A percentile compares a stretch with the other conserved stretches of the same genome.
Conservation (phyloP, 257 asterid species). For the Solanum pennellii region DNA sequence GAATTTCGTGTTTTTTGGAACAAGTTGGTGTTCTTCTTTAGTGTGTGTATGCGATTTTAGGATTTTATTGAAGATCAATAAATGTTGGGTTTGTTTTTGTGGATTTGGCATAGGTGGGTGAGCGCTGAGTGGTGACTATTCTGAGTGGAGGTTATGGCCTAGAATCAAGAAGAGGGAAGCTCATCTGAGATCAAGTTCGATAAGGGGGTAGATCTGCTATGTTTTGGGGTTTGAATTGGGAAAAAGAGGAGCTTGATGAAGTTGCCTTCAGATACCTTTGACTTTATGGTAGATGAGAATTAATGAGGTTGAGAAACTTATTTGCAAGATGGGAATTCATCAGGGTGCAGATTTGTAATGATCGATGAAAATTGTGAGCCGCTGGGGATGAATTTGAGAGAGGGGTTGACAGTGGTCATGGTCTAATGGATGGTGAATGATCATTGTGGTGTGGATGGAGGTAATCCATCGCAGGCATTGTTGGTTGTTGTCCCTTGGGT, state of each 20-base stretch:
- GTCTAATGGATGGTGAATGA: slow-evolving; percentile 7
- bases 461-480: slow-evolving; percentile 23
- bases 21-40: neutral
- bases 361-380: neutral
- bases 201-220: slow-evolving; percentile 5
- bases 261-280: slow-evolving; percentile 61
- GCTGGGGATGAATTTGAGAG: neutral
- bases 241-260: slow-evolving; percentile 6
- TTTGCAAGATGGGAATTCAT: slow-evolving; percentile 14
- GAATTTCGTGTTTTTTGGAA: neutral
- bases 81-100: neutral
- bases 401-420: slow-evolving; percentile 7
- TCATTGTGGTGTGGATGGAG: slow-evolving; percentile 10
- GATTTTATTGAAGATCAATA: slow-evolving; percentile 1
- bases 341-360: slow-evolving; percentile 11
- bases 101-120: neutral
- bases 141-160: slow-evolving; percentile 21
- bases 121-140: neutral
- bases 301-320: slow-evolving; percentile 10
- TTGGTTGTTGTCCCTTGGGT: slow-evolving; percentile 28
- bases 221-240: neutral
- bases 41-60: neutral
- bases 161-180: slow-evolving; percentile 19
- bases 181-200: slow-evolving; percentile 7
- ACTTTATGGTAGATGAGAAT: slow-evolving; percentile 5